A percentile compares a stretch with the other conserved stretches of the same genome.
Evolutionary conservation across 2,329 filamentous ascomycete species (phyloP).

Genomic region (Neopestalotiopsis rosae): DNA sequence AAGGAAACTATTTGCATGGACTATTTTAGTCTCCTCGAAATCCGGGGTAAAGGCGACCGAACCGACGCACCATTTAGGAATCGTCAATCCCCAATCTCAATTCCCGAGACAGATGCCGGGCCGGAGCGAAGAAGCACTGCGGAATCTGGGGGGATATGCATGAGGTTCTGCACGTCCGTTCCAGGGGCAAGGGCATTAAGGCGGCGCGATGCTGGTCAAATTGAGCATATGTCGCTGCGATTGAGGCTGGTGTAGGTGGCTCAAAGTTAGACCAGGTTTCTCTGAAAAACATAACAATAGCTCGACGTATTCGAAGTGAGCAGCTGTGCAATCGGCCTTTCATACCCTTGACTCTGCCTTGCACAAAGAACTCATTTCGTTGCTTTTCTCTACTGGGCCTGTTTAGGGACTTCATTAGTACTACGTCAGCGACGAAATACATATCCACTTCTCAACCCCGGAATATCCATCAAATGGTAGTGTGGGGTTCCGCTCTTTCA

Average conservation of each 20-base stretch:
- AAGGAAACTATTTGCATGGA: not conserved
- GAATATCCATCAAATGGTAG: not conserved
- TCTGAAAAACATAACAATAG: too few species aligned
- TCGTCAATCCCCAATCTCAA: not conserved
- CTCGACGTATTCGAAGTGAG: too few species aligned
- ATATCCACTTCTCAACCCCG: not conserved
- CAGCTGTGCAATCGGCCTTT: too few species aligned
- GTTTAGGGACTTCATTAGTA: not conserved
- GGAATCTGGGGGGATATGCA: not conserved
- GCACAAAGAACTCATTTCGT: too few species aligned
- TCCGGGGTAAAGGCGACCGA: not conserved
- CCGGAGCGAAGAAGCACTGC: not conserved
- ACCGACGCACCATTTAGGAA: not conserved
- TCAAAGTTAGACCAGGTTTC: too few species aligned
- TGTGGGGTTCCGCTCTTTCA: not conserved
- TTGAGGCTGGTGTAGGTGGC: too few species aligned
- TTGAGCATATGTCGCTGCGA: too few species aligned
- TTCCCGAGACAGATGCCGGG: not conserved
- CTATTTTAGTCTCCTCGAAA: not conserved
- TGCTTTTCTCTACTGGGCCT: too few species aligned
- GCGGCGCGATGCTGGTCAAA: too few species aligned
- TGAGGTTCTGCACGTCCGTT: not conserved
- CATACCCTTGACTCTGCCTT: too few species aligned
- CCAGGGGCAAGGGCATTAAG: too few species aligned
- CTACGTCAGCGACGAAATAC: not conserved